phyloP scores from a whole-genome alignment of 805 yeast species.

The Kluyveromyces dobzhanskii region DNA sequence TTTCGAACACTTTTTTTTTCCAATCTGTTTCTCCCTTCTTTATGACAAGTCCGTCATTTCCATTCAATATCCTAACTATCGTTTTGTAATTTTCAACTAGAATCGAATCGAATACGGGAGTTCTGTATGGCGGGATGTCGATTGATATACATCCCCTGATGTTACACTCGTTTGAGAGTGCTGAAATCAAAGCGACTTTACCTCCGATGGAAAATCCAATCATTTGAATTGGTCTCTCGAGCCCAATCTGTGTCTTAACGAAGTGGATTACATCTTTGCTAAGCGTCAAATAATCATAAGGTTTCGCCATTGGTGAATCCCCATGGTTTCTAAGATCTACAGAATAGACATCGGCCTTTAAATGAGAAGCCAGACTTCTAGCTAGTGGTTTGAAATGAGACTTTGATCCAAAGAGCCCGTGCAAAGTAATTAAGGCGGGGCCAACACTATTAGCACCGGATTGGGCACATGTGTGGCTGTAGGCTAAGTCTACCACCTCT shows the following conservation, averaged over 20 bases:
- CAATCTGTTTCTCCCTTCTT: constrained; percentile 17
- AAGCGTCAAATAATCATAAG: constrained; percentile 38
- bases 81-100: constrained; percentile 15
- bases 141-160: constrained; percentile 38
- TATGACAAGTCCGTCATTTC: constrained; percentile 8
- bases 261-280: constrained; percentile 36
- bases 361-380: constrained; percentile 25
- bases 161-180: constrained; percentile 24
- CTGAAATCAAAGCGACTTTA: constrained; percentile 41
- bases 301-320: constrained; percentile 34
- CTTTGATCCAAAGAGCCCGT: constrained; percentile 47
- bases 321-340: constrained; percentile 55
- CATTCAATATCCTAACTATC: constrained; percentile 15
- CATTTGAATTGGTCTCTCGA: constrained; percentile 25
- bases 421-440: constrained; percentile 40
- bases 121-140: constrained; percentile 26
- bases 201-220: constrained; percentile 60
- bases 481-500: constrained; percentile 17
- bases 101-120: constrained; percentile 15
- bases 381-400: constrained; percentile 36
- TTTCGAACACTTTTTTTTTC: constrained; percentile 14
- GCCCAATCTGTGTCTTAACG: constrained; percentile 22
- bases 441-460: not conserved
- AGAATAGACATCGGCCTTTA: constrained; percentile 32
- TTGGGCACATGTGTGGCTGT: constrained; percentile 6